Percentiles rank a stretch among this genome's conserved stretches.
Conservation (phyloP, 2,329 filamentous ascomycete species). For the Chrysoporthe austroafricana region DNA sequence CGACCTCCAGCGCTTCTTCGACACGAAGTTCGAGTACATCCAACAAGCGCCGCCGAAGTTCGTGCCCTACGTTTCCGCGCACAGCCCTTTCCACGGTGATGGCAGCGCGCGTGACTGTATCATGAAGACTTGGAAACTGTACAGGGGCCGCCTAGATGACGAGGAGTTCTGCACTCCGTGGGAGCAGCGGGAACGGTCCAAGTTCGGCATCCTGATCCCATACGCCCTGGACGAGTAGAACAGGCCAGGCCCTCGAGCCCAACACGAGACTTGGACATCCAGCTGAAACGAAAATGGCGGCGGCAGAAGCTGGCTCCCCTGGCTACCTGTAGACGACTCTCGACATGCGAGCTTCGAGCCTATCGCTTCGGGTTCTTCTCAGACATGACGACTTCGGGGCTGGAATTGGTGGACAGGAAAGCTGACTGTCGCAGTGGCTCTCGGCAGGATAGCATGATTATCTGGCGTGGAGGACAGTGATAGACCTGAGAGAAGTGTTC, state of each 20-base stretch:
- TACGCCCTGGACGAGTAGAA: not conserved
- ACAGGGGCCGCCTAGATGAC: not conserved
- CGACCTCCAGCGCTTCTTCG: conserved; percentile 16
- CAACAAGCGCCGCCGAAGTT: not conserved
- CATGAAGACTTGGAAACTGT: not conserved
- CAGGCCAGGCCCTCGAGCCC: not conserved
- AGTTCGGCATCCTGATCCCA: conserved; percentile 13
- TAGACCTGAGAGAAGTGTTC: not conserved
- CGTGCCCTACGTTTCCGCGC: not conserved
- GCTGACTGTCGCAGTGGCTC: not conserved
- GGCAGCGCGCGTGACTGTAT: conserved; percentile 7
- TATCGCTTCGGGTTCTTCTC: not conserved
- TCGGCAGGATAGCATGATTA: not conserved
- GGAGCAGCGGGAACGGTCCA: conserved; percentile 6
- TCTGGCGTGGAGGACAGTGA: not conserved
- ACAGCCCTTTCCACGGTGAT: not conserved
- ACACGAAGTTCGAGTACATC: conserved; percentile 17
- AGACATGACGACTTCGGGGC: not conserved
- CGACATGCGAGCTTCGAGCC: not conserved
- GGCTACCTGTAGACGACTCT: not conserved
- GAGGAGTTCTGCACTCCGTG: not conserved
- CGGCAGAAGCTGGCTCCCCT: not conserved
- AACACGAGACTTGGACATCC: too few relatives aligned
- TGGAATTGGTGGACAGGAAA: too few relatives aligned
- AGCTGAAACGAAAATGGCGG: not conserved